Evolutionary conservation across 1,284 basidiomycete species (phyloP).

Genomic region (Cutaneotrichosporon sp.): DNA sequence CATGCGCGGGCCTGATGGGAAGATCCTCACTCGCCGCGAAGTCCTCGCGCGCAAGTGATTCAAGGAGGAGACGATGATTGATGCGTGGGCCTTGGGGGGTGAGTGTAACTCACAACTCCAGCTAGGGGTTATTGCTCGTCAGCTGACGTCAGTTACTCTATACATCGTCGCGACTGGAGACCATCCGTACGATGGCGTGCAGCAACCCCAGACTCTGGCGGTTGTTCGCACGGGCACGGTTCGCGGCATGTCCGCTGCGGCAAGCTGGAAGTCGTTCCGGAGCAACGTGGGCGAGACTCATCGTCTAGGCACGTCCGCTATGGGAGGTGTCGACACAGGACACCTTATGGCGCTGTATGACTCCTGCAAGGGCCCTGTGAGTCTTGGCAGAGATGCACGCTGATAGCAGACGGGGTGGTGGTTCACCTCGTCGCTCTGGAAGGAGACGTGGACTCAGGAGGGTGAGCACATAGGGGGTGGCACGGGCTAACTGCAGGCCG

Average conservation of each 20-base stretch:
- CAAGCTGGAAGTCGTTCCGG: slow-evolving; percentile 4
- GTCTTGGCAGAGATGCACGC: not conserved
- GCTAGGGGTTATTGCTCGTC: too few relatives aligned
- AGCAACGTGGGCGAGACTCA: not conserved
- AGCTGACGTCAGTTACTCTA: slow-evolving; percentile 18
- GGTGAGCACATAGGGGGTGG: not conserved
- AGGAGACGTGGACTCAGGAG: not conserved
- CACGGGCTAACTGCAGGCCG: not conserved
- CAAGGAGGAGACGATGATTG: slow-evolving; percentile 17
- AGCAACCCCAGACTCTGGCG: not conserved
- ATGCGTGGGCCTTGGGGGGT: slow-evolving; percentile 30
- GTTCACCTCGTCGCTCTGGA: not conserved
- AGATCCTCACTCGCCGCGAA: slow-evolving; percentile 6
- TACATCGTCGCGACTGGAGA: slow-evolving; percentile 2
- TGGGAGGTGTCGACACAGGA: not conserved
- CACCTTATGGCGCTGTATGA: not conserved
- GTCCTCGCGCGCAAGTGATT: slow-evolving; percentile 19
- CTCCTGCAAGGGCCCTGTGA: not conserved
- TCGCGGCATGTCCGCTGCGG: not conserved
- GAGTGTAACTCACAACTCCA: slow-evolving; percentile 12
- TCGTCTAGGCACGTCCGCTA: not conserved
- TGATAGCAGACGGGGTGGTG: not conserved
- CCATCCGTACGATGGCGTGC: slow-evolving; percentile 9
- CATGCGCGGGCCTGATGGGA: not conserved
- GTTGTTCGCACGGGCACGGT: not conserved